Evolutionary conservation across 2,329 filamentous ascomycete genomes (phyloP).

Genomic region (Aspergillus aculeatus): DNA sequence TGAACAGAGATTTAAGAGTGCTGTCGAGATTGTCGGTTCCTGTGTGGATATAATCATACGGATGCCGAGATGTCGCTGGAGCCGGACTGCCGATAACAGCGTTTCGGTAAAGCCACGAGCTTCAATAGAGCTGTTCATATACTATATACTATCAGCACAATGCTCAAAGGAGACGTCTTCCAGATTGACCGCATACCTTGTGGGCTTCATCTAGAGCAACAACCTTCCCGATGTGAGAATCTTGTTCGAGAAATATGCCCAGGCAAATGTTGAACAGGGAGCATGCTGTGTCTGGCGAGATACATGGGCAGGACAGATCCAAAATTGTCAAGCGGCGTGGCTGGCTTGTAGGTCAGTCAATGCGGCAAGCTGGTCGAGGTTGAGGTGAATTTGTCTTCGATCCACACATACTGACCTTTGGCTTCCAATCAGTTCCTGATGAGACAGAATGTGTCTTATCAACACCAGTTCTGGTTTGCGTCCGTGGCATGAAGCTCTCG

Average conservation of each 20-base stretch:
- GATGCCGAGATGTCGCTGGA: constrained; percentile 65
- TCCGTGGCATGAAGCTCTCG: constrained; percentile 23
- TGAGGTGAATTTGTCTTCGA: too few relatives aligned
- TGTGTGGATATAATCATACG: constrained; percentile 71
- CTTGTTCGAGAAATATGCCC: constrained; percentile 21
- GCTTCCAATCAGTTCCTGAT: constrained; percentile 9
- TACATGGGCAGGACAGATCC: constrained; percentile 24
- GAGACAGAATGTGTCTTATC: background rate
- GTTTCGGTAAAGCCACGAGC: constrained; percentile 53
- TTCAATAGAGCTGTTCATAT: constrained; percentile 18
- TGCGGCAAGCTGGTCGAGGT: too few relatives aligned
- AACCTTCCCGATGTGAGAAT: constrained; percentile 14
- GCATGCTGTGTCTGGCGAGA: constrained; percentile 22
- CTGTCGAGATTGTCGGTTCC: constrained; percentile 67
- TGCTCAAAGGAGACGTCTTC: background rate
- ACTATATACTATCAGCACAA: constrained; percentile 10
- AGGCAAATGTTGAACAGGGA: constrained; percentile 23
- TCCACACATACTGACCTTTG: constrained; percentile 10
- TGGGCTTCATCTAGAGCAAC: constrained; percentile 25
- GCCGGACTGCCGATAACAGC: constrained; percentile 60
- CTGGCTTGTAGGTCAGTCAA: constrained; percentile 1
- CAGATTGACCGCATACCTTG: constrained; percentile 15
- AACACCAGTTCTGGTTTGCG: background rate
- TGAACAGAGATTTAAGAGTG: constrained; percentile 66
- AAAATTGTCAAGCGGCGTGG: constrained; percentile 18